Evolutionary conservation across 2,329 filamentous ascomycete genomes (phyloP).

Genomic region (Paecilomyces fulvus): DNA sequence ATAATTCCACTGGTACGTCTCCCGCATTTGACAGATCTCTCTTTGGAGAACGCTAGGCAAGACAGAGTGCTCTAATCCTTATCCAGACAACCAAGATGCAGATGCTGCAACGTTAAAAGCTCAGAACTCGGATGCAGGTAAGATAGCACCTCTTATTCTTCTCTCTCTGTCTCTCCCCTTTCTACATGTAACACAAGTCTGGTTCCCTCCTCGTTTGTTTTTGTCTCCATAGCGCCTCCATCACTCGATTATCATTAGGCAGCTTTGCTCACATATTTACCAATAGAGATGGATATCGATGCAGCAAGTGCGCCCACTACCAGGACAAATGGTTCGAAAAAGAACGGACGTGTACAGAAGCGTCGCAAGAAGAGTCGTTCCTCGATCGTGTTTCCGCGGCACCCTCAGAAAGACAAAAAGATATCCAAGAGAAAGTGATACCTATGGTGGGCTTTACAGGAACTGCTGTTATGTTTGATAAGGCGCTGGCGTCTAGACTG

Average conservation of each 20-base stretch:
- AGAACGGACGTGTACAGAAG: constrained; percentile 30
- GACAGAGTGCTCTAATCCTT: not conserved
- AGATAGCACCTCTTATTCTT: not conserved
- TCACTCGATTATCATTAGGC: constrained; percentile 6
- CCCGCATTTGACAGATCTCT: not conserved
- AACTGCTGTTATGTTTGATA: not conserved
- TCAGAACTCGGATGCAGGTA: not conserved
- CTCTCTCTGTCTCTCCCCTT: not conserved
- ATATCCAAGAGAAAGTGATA: constrained; percentile 24
- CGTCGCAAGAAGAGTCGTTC: constrained; percentile 27
- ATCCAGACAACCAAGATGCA: not conserved
- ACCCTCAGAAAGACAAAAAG: constrained; percentile 23
- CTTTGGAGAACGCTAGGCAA: not conserved
- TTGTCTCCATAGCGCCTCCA: not conserved
- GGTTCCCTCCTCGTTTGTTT: not conserved
- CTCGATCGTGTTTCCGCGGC: constrained; percentile 31
- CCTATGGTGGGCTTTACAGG: not conserved
- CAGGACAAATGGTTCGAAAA: constrained; percentile 17
- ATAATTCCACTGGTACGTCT: constrained; percentile 9
- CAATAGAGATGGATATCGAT: constrained; percentile 35
- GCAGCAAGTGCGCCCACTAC: constrained; percentile 10
- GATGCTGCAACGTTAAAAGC: not conserved
- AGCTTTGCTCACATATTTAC: not conserved
- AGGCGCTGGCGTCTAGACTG: not conserved
- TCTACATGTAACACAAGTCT: not conserved